These are phyloP conservation scores for Fusarium sororula DNA, from an alignment of 2,329 filamentous ascomycete species.

Conservation along the genomic window DNA sequence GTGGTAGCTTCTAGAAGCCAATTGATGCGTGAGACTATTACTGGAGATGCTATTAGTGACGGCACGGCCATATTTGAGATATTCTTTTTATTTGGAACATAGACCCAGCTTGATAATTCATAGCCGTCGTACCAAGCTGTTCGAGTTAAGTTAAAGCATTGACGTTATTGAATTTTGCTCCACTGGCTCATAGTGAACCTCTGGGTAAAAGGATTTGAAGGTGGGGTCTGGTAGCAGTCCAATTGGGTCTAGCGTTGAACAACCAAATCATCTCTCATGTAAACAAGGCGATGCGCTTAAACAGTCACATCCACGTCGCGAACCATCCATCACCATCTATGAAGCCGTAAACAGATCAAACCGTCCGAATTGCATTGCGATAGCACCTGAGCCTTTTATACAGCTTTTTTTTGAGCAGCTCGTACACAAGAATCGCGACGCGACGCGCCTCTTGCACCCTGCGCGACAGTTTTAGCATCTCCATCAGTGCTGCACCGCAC, in stretches of 20 bases:
- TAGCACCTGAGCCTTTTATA: neutral
- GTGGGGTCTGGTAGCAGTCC: slow-evolving; percentile 26
- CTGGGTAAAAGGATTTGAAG: slow-evolving; percentile 1
- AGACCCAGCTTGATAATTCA: neutral
- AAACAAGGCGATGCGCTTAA: slow-evolving; percentile 44
- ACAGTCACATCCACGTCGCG: slow-evolving; percentile 41
- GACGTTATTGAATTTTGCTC: slow-evolving; percentile 8
- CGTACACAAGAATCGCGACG: slow-evolving; percentile 20
- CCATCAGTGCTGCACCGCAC: slow-evolving; percentile 7
- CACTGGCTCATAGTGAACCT: neutral
- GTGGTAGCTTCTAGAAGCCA: neutral
- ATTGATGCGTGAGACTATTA: no score
- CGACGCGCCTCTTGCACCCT: slow-evolving; percentile 28
- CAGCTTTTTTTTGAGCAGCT: neutral
- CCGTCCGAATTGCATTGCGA: slow-evolving; percentile 24
- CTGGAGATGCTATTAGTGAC: neutral
- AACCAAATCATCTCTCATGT: slow-evolving; percentile 42
- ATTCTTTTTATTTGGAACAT: neutral
- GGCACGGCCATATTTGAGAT: neutral
- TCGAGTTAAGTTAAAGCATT: slow-evolving; percentile 4
- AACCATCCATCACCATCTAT: slow-evolving; percentile 34
- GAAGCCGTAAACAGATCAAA: slow-evolving; percentile 16
- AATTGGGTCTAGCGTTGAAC: slow-evolving; percentile 32
- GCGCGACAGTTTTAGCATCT: slow-evolving; percentile 26
- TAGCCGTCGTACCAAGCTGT: neutral